A percentile compares a stretch with the other conserved stretches of the same genome.
Conservation (phyloP, 805 yeast species). For the Yarrowia divulgata region DNA sequence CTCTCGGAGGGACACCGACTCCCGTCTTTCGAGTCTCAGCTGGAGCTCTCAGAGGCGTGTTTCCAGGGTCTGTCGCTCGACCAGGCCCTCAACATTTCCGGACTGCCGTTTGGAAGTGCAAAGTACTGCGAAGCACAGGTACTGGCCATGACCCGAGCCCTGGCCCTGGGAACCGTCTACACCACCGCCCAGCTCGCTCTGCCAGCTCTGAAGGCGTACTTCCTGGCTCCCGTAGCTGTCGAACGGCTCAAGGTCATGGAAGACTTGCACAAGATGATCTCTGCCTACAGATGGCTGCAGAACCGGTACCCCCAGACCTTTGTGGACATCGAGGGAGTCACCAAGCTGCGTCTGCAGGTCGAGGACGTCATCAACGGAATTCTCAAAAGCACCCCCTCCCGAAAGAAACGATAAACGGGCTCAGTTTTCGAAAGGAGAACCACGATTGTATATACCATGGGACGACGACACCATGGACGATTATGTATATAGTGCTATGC, state of each 20-base stretch:
- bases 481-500: not conserved
- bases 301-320: slow-evolving; percentile 37
- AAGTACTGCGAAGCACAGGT: slow-evolving; percentile 1
- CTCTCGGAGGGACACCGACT: not conserved
- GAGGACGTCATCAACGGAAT: slow-evolving; percentile 19
- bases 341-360: slow-evolving; percentile 2
- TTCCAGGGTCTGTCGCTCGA: slow-evolving; percentile 1
- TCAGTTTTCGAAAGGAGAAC: too few species aligned
- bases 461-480: not conserved
- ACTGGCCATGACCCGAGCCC: slow-evolving; percentile 10
- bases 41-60: not conserved
- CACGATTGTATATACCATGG: not conserved
- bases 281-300: slow-evolving; percentile 34
- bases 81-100: slow-evolving; percentile 6
- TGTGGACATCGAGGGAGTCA: slow-evolving; percentile 33
- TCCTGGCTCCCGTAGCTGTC: not conserved
- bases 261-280: slow-evolving; percentile 25
- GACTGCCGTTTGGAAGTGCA: slow-evolving; percentile 5
- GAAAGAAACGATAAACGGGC: not conserved
- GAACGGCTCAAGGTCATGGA: slow-evolving; percentile 32
- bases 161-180: slow-evolving; percentile 11
- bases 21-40: slow-evolving; percentile 23
- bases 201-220: not conserved
- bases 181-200: slow-evolving; percentile 3
- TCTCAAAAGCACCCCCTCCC: not conserved